phyloP scores from a whole-genome alignment of 768 basidiomycete genomes.

The Phylloporus rhodoxanthus region DNA sequence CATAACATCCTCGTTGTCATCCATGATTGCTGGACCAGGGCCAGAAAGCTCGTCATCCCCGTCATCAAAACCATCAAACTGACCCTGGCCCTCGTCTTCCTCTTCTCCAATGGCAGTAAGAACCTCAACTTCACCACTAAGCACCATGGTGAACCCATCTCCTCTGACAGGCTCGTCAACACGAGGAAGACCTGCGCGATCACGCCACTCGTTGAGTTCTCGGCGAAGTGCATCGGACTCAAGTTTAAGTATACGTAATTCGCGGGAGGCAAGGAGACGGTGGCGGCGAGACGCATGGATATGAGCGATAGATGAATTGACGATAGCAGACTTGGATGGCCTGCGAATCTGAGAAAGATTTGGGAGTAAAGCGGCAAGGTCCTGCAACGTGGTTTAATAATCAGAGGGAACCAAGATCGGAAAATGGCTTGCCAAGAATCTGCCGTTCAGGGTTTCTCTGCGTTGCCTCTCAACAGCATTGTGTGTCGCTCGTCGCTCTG shows the following conservation, averaged over 20 bases:
- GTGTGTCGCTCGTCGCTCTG: constrained; percentile 92
- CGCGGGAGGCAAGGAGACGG: constrained; percentile 72
- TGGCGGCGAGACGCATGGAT: constrained; percentile 79
- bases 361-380: constrained; percentile 86
- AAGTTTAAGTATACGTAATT: constrained; percentile 70
- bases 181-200: constrained; percentile 62
- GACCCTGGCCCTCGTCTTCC: constrained; percentile 42
- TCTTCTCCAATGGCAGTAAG: constrained; percentile 52
- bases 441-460: constrained; percentile 86
- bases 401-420: constrained; percentile 4
- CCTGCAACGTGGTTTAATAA: constrained; percentile 39
- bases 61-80: constrained; percentile 36
- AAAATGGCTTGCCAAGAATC: constrained; percentile 67
- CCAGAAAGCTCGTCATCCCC: constrained; percentile 37
- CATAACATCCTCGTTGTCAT: constrained; percentile 30
- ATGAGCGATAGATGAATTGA: constrained; percentile 91
- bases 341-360: constrained; percentile 87
- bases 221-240: constrained; percentile 84
- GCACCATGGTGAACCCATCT: constrained; percentile 66
- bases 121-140: constrained; percentile 67
- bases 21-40: constrained; percentile 21
- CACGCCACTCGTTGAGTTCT: constrained; percentile 93
- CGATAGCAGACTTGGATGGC: constrained; percentile 94
- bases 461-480: constrained; percentile 95
- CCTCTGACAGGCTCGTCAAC: constrained; percentile 69